Evolutionary conservation across 2,329 filamentous ascomycete genomes (phyloP).

Genomic region (Ambrosiella beaveri): DNA sequence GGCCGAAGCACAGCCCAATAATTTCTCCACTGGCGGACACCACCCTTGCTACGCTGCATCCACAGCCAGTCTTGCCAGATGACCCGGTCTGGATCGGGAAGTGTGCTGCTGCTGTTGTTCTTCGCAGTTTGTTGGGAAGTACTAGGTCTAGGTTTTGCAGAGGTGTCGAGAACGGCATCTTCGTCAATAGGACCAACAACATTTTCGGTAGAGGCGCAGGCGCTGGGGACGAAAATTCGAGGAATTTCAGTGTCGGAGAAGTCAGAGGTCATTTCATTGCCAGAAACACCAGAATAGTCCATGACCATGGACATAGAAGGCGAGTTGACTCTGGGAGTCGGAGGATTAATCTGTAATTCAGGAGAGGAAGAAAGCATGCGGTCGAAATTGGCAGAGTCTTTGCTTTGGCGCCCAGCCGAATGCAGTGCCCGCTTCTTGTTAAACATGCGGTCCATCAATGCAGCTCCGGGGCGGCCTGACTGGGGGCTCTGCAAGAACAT

Average conservation of each 20-base stretch:
- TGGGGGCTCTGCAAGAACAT: constrained; percentile 55
- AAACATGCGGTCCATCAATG: constrained; percentile 13
- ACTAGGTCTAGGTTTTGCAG: neutral
- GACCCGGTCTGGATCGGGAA: constrained; percentile 67
- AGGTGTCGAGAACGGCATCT: constrained; percentile 12
- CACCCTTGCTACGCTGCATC: constrained; percentile 64
- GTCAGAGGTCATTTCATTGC: constrained; percentile 60
- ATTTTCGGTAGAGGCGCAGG: constrained; percentile 29
- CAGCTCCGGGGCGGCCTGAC: constrained; percentile 23
- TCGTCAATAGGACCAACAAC: constrained; percentile 25
- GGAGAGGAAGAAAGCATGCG: constrained; percentile 41
- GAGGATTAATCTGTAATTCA: constrained; percentile 31
- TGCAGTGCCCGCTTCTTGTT: constrained; percentile 4
- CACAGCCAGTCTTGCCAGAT: constrained; percentile 86
- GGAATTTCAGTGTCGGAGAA: constrained; percentile 54
- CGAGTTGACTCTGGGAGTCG: constrained; percentile 20
- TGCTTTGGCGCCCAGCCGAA: constrained; percentile 11
- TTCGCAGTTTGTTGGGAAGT: constrained; percentile 15
- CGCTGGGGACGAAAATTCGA: constrained; percentile 15
- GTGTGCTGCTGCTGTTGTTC: constrained; percentile 25
- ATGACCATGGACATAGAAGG: constrained; percentile 43
- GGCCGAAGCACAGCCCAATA: constrained; percentile 83
- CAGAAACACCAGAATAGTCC: constrained; percentile 46
- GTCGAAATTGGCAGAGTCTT: constrained; percentile 20
- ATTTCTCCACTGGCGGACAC: constrained; percentile 84